Conservation (phyloP, 805 yeast genomes). For the Yamadazyma tumulicola region DNA sequence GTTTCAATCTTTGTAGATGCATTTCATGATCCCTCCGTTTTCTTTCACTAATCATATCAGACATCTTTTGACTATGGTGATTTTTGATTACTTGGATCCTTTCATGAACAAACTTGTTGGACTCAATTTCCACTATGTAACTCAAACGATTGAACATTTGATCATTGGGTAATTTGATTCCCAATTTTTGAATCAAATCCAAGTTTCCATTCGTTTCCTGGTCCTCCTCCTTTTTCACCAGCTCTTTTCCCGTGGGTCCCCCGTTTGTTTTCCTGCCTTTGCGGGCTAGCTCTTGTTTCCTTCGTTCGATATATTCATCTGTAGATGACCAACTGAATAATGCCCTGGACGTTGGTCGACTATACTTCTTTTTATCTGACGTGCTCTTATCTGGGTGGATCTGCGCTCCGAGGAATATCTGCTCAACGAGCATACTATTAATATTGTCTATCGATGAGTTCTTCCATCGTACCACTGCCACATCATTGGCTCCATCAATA, state of each 20-base stretch:
- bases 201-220: slow-evolving; percentile 7
- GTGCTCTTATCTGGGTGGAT: background rate
- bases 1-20: slow-evolving; percentile 29
- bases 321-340: slow-evolving; percentile 43
- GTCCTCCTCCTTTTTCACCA: slow-evolving; percentile 2
- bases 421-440: slow-evolving; percentile 8
- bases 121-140: slow-evolving; percentile 30
- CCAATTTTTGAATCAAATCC: slow-evolving; percentile 4
- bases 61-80: slow-evolving; percentile 36
- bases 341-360: slow-evolving; percentile 23
- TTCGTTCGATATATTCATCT: slow-evolving; percentile 33
- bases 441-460: slow-evolving; percentile 21
- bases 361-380: slow-evolving; percentile 4
- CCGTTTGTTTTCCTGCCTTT: background rate
- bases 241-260: background rate
- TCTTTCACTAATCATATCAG: slow-evolving; percentile 34
- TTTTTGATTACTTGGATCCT: slow-evolving; percentile 36
- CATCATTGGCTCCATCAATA: slow-evolving; percentile 12
- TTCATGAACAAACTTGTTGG: slow-evolving; percentile 35
- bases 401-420: slow-evolving; percentile 4
- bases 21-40: slow-evolving; percentile 38
- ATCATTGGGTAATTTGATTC: slow-evolving; percentile 17
- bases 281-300: slow-evolving; percentile 22
- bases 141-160: slow-evolving; percentile 24
- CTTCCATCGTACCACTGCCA: slow-evolving; percentile 28